Evolutionary conservation across 1,139 yeast genomes (phyloP), one percentile per base, ranked within the genome.

Genomic region (Lodderomyces margitis): DNA sequence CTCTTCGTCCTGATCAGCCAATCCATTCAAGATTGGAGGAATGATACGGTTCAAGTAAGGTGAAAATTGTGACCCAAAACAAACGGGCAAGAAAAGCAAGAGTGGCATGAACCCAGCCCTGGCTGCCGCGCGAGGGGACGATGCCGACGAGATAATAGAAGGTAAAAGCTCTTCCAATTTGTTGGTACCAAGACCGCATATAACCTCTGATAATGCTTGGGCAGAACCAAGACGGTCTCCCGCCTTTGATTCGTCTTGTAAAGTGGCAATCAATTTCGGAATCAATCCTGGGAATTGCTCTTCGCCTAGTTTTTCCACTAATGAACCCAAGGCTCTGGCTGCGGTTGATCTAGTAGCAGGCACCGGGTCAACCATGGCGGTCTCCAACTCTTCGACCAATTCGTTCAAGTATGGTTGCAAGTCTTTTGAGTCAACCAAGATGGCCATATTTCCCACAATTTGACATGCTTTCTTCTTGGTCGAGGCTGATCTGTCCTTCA

Each of bases 201-300:
- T 77, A 50, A 92, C 96, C 64, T 94, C 99, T 21, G 97, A 81
- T 47, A 92, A 75, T 1, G 96, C 98, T 68, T 94, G 98, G 0
- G 98, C 98, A 43, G 96, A 86, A 46, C 99, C 99, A 50, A 92
- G 77, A 54, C 97, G 81, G 59, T 94, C 98, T 47, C 98, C 97
- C 14, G 89, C 78, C 55, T 81, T 83, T n/a, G 74, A 52, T 50
- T 84, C 91, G 59, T 91, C 96, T 55, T 82, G 79, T 49, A 94
- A 75, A 2, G 94, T 85, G 41, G 70, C 79, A 47, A 92, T 61
- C 48, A 94, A 75, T 50, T 91, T 81, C 41, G 95, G 87, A 54
- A 94, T 86, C 62, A 94, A 81, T 40, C 80, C 86, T 33, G 98
- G 98, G 88, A 94, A 91, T 55, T 81, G 84, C 36, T 87, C 95